These are phyloP conservation scores for Corylus americana DNA, from an alignment of 306 rosid genomes.

Conservation along the genomic window DNA sequence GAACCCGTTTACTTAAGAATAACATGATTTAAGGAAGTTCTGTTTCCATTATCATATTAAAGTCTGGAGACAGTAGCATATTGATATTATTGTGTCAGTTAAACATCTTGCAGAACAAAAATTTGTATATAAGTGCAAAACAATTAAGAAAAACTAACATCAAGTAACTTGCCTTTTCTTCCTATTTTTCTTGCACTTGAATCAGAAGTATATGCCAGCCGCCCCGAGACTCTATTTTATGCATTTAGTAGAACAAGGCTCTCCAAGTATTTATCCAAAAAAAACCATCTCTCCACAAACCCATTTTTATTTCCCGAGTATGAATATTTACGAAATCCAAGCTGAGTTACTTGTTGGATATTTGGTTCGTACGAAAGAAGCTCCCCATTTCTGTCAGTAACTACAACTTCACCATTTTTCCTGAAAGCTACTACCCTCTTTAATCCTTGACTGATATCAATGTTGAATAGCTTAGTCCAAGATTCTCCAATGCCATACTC, in stretches of 20 bases:
- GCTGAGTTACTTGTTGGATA: not conserved
- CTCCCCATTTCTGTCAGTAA: constrained; percentile 3
- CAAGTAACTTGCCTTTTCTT: not conserved
- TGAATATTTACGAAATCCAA: not conserved
- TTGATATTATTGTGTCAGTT: too few relatives aligned
- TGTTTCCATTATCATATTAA: too few relatives aligned
- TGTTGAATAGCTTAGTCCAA: constrained; percentile 17
- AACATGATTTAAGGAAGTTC: too few relatives aligned
- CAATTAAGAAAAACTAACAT: not conserved
- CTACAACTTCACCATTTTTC: constrained; percentile 12
- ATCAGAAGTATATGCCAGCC: too few relatives aligned
- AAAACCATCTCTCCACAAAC: not conserved
- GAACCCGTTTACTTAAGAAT: too few relatives aligned
- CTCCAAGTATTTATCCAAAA: not conserved
- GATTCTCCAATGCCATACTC: constrained; percentile 20
- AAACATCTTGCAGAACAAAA: not conserved
- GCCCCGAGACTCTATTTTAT: not conserved
- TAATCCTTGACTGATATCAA: not conserved
- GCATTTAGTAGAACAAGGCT: not conserved
- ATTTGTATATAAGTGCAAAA: not conserved
- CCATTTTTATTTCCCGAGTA: too few relatives aligned
- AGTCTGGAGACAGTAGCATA: not conserved
- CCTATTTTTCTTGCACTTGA: not conserved
- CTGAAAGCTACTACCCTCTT: not conserved
- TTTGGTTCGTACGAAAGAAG: constrained; percentile 14